Evolutionary conservation across 1,284 basidiomycete species (phyloP).

Genomic region (Earliella scabrosa): DNA sequence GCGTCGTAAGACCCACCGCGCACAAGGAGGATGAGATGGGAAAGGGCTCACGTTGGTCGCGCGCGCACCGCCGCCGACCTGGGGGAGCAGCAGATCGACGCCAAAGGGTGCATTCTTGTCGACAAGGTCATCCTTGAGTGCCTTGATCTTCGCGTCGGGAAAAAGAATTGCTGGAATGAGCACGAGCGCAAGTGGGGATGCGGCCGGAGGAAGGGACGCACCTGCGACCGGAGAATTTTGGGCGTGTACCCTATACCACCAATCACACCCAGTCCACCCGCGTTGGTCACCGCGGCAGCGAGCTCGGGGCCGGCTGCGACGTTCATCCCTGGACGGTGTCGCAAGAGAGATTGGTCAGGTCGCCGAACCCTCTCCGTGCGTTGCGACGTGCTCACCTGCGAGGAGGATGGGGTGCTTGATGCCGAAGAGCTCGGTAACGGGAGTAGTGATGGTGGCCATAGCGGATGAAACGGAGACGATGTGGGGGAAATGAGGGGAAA

Average conservation of each 20-base stretch:
- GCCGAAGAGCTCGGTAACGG: slow-evolving; percentile 83
- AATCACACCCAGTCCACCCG: slow-evolving; percentile 87
- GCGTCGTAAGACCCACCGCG: no score
- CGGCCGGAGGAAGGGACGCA: slow-evolving; percentile 31
- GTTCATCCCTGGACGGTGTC: slow-evolving; percentile 69
- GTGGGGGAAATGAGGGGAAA: neutral
- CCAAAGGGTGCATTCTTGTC: slow-evolving; percentile 83
- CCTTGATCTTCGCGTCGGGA: slow-evolving; percentile 57
- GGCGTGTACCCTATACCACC: slow-evolving; percentile 86
- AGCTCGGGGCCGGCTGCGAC: slow-evolving; percentile 87
- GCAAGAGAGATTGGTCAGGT: neutral
- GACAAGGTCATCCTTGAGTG: slow-evolving; percentile 71
- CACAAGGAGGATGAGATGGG: no score
- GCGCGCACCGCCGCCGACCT: slow-evolving; percentile 79
- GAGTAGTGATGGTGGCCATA: slow-evolving; percentile 71
- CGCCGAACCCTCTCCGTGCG: neutral
- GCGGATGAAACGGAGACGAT: slow-evolving; percentile 8
- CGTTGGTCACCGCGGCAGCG: slow-evolving; percentile 87
- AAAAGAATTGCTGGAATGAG: neutral
- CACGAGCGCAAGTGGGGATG: neutral
- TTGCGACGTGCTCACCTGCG: slow-evolving; percentile 55
- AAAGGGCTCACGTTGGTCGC: slow-evolving; percentile 80
- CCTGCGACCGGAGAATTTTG: slow-evolving; percentile 72
- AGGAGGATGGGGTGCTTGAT: slow-evolving; percentile 89
- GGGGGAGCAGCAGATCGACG: slow-evolving; percentile 85